A percentile compares a stretch with the other conserved stretches of the same genome.
Evolutionary conservation across 2,329 filamentous ascomycete genomes (phyloP).

Genomic region (Colletotrichum limetticola): DNA sequence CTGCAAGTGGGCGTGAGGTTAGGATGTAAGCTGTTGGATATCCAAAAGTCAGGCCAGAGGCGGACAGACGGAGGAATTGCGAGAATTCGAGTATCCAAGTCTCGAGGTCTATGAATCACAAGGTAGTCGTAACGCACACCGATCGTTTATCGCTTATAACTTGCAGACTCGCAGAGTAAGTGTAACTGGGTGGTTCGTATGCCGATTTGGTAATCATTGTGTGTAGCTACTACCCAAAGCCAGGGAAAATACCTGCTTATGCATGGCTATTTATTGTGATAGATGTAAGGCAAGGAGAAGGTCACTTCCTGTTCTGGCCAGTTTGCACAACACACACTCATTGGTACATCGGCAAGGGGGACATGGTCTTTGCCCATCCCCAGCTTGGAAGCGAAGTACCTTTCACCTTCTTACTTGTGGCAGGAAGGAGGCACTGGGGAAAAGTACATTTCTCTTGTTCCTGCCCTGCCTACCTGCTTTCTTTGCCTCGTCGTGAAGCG

Average conservation of each 20-base stretch:
- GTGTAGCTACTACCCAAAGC: neutral
- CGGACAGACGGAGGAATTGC: constrained; percentile 14
- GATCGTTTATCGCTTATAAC: neutral
- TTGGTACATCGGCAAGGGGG: constrained; percentile 19
- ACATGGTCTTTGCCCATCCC: neutral
- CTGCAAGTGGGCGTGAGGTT: constrained; percentile 22
- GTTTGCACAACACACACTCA: constrained; percentile 16
- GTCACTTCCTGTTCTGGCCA: constrained; percentile 23
- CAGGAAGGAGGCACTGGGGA: neutral
- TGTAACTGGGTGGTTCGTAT: neutral
- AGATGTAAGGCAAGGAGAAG: constrained; percentile 10
- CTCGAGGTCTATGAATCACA: neutral
- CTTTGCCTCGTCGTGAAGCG: neutral
- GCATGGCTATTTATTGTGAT: neutral
- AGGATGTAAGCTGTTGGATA: neutral
- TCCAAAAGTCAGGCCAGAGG: neutral
- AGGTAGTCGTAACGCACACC: neutral
- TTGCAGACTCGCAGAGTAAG: neutral
- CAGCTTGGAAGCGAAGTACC: neutral
- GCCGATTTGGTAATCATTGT: neutral
- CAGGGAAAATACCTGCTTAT: constrained; percentile 1
- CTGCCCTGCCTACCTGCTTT: constrained; percentile 4
- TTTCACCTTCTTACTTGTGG: constrained; percentile 1
- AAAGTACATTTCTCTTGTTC: neutral
- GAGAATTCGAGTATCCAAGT: neutral